Conservation (phyloP, 257 asterid genomes). For the Forsythia viridissima region DNA sequence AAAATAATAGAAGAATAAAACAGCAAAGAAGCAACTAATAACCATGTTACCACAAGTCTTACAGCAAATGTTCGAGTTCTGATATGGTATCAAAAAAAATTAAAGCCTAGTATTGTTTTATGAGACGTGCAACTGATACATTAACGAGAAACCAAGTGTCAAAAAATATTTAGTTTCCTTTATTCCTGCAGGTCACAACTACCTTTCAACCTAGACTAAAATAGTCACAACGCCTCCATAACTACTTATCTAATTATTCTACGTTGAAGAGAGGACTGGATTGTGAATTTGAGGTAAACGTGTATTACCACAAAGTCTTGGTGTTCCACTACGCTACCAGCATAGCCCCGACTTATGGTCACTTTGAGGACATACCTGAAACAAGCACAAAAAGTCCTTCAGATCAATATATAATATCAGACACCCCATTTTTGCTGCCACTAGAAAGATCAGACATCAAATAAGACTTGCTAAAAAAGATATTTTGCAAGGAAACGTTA, state of each 20-base stretch:
- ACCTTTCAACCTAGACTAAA: conserved; percentile 10
- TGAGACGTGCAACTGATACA: neutral
- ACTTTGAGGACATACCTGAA: conserved; percentile 92
- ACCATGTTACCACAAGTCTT: neutral
- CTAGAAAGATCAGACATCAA: neutral
- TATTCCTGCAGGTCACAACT: neutral
- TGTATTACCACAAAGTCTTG: conserved; percentile 87
- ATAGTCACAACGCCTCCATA: conserved; percentile 7
- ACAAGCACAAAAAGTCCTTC: conserved; percentile 19
- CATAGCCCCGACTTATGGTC: conserved; percentile 89
- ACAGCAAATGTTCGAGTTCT: neutral
- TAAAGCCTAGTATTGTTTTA: conserved; percentile 5
- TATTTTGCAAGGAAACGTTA: neutral
- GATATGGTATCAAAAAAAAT: neutral
- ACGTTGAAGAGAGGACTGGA: neutral
- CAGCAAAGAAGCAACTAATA: neutral
- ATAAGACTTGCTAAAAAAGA: neutral
- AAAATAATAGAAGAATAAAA: neutral
- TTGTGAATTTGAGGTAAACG: conserved; percentile 15
- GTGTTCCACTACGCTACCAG: conserved; percentile 89
- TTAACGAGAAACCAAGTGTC: neutral
- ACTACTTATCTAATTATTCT: neutral
- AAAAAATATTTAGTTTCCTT: neutral
- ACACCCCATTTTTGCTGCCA: neutral
- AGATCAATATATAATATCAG: neutral